Percentiles rank a stretch among this genome's conserved stretches.
Evolutionary conservation across 2,329 filamentous ascomycete species (phyloP).

Genomic region (Sporothrix euskadiensis): DNA sequence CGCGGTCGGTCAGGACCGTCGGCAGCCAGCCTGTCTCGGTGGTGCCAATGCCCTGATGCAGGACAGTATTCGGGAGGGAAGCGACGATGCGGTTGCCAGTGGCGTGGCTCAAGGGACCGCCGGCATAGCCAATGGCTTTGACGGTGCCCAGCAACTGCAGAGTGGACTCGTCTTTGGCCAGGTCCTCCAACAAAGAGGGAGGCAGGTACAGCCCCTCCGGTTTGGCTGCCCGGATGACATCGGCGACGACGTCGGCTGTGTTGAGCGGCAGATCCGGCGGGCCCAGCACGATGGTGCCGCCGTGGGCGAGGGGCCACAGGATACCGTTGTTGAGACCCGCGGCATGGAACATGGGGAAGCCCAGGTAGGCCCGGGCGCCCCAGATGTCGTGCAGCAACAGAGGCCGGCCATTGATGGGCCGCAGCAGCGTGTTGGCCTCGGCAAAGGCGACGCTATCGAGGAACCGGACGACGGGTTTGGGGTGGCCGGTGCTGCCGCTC

Average conservation of each 20-base stretch:
- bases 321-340: constrained; percentile 20
- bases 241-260: constrained; percentile 39
- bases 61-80: constrained; percentile 41
- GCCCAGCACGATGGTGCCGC: constrained; percentile 35
- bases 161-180: constrained; percentile 33
- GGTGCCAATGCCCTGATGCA: constrained; percentile 27
- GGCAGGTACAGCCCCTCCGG: constrained; percentile 39
- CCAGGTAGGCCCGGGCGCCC: not conserved
- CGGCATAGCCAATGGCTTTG: constrained; percentile 42
- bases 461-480: constrained; percentile 46
- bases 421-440: constrained; percentile 44
- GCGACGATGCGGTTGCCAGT: constrained; percentile 36
- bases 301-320: constrained; percentile 38
- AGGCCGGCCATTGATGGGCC: constrained; percentile 34
- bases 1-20: constrained; percentile 32
- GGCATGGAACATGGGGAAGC: constrained; percentile 45
- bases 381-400: constrained; percentile 13
- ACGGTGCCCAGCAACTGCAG: constrained; percentile 31
- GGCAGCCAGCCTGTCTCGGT: constrained; percentile 31
- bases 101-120: constrained; percentile 44
- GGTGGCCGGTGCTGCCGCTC: constrained; percentile 50
- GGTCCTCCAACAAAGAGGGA: constrained; percentile 48
- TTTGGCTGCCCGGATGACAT: constrained; percentile 38
- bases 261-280: constrained; percentile 37
- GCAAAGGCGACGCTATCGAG: constrained; percentile 30